These are phyloP conservation scores for Apocynum venetum DNA, from an alignment of 257 asterid genomes.

Conservation along the genomic window DNA sequence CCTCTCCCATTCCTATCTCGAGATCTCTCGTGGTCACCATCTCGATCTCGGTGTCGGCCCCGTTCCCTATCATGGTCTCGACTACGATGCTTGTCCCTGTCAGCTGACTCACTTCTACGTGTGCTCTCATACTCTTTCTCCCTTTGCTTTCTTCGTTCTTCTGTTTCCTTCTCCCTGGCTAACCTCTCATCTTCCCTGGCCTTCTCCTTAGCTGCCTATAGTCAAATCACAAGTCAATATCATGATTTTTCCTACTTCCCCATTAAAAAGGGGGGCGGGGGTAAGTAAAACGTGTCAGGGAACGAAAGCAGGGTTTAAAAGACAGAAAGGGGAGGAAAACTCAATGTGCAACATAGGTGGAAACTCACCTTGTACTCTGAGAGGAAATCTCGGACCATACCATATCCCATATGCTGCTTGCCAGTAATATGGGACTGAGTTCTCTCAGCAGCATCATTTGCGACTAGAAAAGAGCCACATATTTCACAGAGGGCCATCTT, in stretches of 20 bases:
- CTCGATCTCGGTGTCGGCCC: slow-evolving; percentile 45
- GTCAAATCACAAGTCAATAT: slow-evolving; percentile 20
- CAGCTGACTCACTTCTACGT: slow-evolving; percentile 60
- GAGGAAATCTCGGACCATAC: slow-evolving; percentile 87
- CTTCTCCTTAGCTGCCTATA: slow-evolving; percentile 80
- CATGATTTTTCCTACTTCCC: slow-evolving; percentile 4
- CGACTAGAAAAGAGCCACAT: slow-evolving; percentile 96
- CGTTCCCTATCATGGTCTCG: slow-evolving; percentile 57
- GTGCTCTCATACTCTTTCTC: slow-evolving; percentile 69
- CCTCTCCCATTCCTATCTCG: slow-evolving; percentile 69
- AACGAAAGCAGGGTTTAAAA: not conserved
- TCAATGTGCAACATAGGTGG: not conserved
- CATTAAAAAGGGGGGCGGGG: not conserved
- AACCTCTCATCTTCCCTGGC: slow-evolving; percentile 77
- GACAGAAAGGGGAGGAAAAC: not conserved
- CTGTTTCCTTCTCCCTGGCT: slow-evolving; percentile 83
- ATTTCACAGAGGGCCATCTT: slow-evolving; percentile 96
- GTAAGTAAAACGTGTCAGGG: not conserved
- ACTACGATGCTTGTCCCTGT: slow-evolving; percentile 65
- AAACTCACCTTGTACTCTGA: slow-evolving; percentile 46
- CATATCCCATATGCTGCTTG: slow-evolving; percentile 93
- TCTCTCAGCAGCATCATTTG: slow-evolving; percentile 97
- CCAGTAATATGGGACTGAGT: slow-evolving; percentile 97
- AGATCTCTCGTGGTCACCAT: slow-evolving; percentile 50
- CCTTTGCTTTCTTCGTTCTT: slow-evolving; percentile 66